These are phyloP conservation scores for Hanseniaspora jakobsenii DNA, from an alignment of 805 yeast genomes.

Conservation along the genomic window DNA sequence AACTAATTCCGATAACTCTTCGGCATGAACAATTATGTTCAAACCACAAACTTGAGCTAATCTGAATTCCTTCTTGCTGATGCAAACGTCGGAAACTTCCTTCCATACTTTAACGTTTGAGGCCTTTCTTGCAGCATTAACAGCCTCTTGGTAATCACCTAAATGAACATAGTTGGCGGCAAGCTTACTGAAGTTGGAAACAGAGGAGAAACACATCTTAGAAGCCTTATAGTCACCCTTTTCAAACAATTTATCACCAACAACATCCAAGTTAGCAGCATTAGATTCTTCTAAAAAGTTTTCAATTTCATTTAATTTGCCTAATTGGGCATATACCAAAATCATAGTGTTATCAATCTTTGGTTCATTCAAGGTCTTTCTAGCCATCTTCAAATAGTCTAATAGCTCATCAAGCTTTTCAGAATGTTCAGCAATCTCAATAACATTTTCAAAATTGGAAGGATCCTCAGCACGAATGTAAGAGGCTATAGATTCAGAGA, in stretches of 20 bases:
- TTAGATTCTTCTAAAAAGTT: conserved; percentile 73
- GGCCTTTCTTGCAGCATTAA: conserved; percentile 97
- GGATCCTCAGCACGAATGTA: conserved; percentile 89
- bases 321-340: conserved; percentile 72
- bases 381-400: conserved; percentile 79
- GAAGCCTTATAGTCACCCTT: conserved; percentile 84
- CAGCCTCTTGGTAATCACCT: conserved; percentile 90
- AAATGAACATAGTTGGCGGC: conserved; percentile 93
- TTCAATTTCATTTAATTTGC: conserved; percentile 67
- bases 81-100: conserved; percentile 93
- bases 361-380: conserved; percentile 83
- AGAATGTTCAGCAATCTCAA: conserved; percentile 89
- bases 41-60: conserved; percentile 97
- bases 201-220: conserved; percentile 67
- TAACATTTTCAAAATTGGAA: conserved; percentile 75
- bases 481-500: conserved; percentile 82
- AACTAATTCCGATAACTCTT: conserved; percentile 84
- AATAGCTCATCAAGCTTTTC: conserved; percentile 92
- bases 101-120: conserved; percentile 91
- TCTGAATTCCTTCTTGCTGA: conserved; percentile 87
- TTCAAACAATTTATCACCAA: conserved; percentile 83
- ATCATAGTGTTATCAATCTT: conserved; percentile 85
- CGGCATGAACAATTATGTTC: conserved; percentile 93
- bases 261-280: conserved; percentile 81
- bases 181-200: conserved; percentile 87